Evolutionary conservation across 2,329 filamentous ascomycete genomes (phyloP).

Genomic region (Penicillium frequentans): DNA sequence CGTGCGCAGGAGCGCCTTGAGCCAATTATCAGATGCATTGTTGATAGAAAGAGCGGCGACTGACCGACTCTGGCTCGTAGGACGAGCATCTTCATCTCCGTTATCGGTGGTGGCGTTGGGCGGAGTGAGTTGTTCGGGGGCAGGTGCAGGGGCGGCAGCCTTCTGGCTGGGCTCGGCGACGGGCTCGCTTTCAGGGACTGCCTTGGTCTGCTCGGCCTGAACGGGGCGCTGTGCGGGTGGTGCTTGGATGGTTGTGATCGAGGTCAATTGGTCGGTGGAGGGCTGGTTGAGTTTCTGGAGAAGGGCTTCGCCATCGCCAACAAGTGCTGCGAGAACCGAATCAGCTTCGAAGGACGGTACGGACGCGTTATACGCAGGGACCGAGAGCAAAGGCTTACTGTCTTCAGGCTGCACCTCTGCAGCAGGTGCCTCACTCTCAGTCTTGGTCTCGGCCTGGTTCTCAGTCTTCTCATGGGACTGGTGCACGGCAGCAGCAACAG

Average conservation of each 20-base stretch:
- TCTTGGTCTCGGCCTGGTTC: neutral
- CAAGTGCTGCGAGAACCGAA: slow-evolving; percentile 30
- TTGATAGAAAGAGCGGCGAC: slow-evolving; percentile 41
- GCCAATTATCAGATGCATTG: slow-evolving; percentile 40
- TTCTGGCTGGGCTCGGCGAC: slow-evolving; percentile 12
- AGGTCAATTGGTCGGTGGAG: slow-evolving; percentile 29
- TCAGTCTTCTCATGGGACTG: slow-evolving; percentile 6
- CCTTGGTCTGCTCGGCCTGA: slow-evolving; percentile 37
- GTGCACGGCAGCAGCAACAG: slow-evolving; percentile 22
- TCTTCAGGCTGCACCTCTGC: slow-evolving; percentile 19
- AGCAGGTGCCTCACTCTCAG: neutral
- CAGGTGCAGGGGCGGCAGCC: slow-evolving; percentile 3
- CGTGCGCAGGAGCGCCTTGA: slow-evolving; percentile 41
- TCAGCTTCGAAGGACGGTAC: slow-evolving; percentile 34
- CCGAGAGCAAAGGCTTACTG: slow-evolving; percentile 22
- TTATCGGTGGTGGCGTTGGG: slow-evolving; percentile 15
- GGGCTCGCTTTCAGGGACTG: slow-evolving; percentile 11
- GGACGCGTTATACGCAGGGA: slow-evolving; percentile 19
- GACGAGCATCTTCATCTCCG: slow-evolving; percentile 29
- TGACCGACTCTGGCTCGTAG: slow-evolving; percentile 39
- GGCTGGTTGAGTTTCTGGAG: slow-evolving; percentile 32
- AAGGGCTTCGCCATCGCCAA: slow-evolving; percentile 34
- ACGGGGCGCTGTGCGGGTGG: slow-evolving; percentile 50
- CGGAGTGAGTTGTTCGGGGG: slow-evolving; percentile 11
- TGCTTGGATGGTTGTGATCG: slow-evolving; percentile 91